phyloP scores from a whole-genome alignment of 495 filamentous ascomycete species.

The Glarea lozoyensis region DNA sequence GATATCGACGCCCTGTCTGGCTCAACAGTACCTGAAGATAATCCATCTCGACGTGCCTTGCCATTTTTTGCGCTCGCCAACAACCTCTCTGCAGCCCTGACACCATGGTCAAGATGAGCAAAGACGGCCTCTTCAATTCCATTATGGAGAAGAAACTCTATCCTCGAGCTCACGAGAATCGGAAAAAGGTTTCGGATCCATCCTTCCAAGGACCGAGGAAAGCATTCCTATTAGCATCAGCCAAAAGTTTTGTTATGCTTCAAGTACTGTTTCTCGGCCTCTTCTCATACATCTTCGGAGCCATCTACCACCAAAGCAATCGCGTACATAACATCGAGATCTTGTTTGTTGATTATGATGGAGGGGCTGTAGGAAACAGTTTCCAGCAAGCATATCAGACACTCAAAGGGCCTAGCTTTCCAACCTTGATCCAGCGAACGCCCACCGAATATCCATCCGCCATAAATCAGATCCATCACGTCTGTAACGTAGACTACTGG shows the following conservation, averaged over 20 bases:
- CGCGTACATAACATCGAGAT: conserved; percentile 36
- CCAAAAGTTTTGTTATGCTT: conserved; percentile 22
- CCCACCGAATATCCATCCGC: conserved; percentile 22
- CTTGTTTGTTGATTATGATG: conserved; percentile 44
- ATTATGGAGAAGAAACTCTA: no score
- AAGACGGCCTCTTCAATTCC: no score
- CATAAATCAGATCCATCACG: conserved; percentile 19
- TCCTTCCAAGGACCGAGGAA: no score
- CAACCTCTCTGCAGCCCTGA: no score
- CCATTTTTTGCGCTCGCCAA: no score
- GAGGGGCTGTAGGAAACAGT: conserved; percentile 33
- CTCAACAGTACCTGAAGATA: no score
- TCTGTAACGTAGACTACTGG: conserved; percentile 40
- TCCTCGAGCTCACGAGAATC: no score
- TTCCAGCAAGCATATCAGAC: conserved; percentile 32
- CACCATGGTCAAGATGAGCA: no score
- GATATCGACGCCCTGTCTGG: no score
- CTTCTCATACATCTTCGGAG: conserved; percentile 38
- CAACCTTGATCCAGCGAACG: conserved; percentile 28
- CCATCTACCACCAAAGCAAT: conserved; percentile 29
- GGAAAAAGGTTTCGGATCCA: no score
- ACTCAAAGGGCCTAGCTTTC: conserved; percentile 29
- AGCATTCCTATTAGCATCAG: conserved; percentile 11
- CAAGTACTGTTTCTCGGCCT: conserved; percentile 35
- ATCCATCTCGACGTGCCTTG: no score